Base-by-base conservation (phyloP, 1,284 basidiomycete species). In the Termitomyces sp. region DNA sequence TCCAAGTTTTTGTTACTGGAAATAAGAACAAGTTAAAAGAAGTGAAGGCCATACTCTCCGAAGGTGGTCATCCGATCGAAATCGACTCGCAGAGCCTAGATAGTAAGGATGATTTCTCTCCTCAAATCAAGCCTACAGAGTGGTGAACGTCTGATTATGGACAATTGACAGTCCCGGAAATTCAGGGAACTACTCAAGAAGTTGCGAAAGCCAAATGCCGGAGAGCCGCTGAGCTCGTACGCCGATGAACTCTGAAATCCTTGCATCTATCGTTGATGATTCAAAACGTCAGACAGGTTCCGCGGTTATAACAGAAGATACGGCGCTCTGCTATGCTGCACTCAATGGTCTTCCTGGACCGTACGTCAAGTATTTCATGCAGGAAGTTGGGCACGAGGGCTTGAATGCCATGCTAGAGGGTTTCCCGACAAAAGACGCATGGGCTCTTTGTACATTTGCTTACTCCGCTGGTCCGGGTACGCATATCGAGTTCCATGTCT, bases 241-340 rank as follows among this genome's bases (percentile, higher is more conserved):
- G 76, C 30, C n/a, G 31, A 43, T 40, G 16, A 19, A 30, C 46
- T 35, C 49, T 9, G 4, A 19, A 33, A 6, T 48, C 9, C 7
- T 24, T 42, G 5, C 26, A 47, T 28, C n/a, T 42, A 42, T 16
- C 39, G 14, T 41, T 44, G 13, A 45, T 44, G 13, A 45, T 19
- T 19, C 8, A 58, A 18, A 28, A 31, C 10, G 5, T 35, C 53
- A 89, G 87, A 72, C 93, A 31, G 82, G 84, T 10, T 85, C 87
- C 0, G 88, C 95, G 3, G 96, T 93, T 64, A 93, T 99, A 58
- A 98, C 94, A 0, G 96, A 99, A 71, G 97, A 99, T 68, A 98
- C 96, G 0, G 93, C 96, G 0, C 81, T 99, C 4, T 91, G 88
- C 63, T 98, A 94, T 65, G 83, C 87, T 59, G 94, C 95, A 0